Percentiles rank a stretch among this genome's conserved stretches.
Evolutionary conservation across 441 rosid species (phyloP).

Genomic region (Bocquillonia castaneifolia): DNA sequence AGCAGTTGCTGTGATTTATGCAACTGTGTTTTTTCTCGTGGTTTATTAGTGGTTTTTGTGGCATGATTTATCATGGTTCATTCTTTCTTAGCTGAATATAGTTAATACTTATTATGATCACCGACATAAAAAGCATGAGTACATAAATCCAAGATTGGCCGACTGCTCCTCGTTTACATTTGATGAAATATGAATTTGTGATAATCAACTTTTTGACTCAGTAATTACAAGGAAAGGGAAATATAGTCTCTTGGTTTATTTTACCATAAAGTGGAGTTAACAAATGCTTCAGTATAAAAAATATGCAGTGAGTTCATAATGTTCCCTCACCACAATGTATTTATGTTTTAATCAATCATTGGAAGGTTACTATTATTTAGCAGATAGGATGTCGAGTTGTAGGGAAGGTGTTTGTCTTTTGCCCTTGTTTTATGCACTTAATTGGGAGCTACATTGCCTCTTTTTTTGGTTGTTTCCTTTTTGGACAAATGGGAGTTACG

Average conservation of each 20-base stretch:
- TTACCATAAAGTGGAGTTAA: not conserved
- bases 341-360: not conserved
- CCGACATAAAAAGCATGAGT: not conserved
- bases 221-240: not conserved
- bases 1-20: conserved; percentile 5
- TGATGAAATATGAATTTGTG: not conserved
- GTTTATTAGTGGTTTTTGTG: not conserved
- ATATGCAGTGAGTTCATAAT: not conserved
- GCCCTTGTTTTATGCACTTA: not conserved
- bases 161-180: not conserved
- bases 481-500: not conserved
- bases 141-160: not conserved
- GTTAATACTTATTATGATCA: not conserved
- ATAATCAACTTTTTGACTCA: conserved; percentile 1
- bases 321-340: not conserved
- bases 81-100: not conserved
- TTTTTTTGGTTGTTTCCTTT: conserved; percentile 1
- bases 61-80: not conserved
- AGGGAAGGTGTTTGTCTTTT: not conserved
- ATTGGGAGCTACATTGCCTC: not conserved
- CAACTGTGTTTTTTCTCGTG: conserved; percentile 10
- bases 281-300: not conserved
- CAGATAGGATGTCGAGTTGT: not conserved
- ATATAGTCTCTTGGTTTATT: not conserved
- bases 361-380: not conserved